A percentile compares a stretch with the other conserved stretches of the same genome.
Conservation (phyloP, 345 rosid genomes). For the Hibiscus syriacus region DNA sequence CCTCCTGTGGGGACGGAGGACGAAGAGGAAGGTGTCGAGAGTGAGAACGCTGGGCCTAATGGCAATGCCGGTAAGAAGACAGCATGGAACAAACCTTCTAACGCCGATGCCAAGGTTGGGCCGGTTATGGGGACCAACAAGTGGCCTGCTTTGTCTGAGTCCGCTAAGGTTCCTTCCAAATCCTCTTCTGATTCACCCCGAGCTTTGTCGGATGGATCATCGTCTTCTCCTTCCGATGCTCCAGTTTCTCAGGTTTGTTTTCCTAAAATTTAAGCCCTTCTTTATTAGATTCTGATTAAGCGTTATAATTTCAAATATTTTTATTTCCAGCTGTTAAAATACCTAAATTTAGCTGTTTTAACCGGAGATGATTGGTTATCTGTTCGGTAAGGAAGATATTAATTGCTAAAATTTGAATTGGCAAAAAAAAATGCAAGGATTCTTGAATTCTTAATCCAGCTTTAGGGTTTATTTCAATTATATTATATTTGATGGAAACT, state of each 20-base stretch:
- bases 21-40: slow-evolving; percentile 36
- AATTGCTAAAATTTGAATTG: background rate
- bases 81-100: slow-evolving; percentile 67
- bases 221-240: slow-evolving; percentile 23
- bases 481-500: background rate
- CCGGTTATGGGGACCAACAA: slow-evolving; percentile 64
- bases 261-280: too few relatives aligned
- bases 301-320: background rate
- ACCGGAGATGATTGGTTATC: background rate
- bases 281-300: too few relatives aligned
- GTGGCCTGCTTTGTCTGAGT: too few relatives aligned
- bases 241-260: slow-evolving; percentile 40
- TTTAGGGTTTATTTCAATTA: too few relatives aligned
- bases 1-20: slow-evolving; percentile 8
- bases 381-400: background rate
- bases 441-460: background rate
- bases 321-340: too few relatives aligned
- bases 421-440: background rate
- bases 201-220: slow-evolving; percentile 36
- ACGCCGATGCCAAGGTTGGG: slow-evolving; percentile 35
- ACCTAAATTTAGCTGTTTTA: background rate
- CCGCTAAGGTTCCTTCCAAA: too few relatives aligned
- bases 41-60: too few relatives aligned
- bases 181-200: too few relatives aligned
- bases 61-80: slow-evolving; percentile 40